Conservation (phyloP, 75 land plant species). For the Pinus taeda region DNA sequence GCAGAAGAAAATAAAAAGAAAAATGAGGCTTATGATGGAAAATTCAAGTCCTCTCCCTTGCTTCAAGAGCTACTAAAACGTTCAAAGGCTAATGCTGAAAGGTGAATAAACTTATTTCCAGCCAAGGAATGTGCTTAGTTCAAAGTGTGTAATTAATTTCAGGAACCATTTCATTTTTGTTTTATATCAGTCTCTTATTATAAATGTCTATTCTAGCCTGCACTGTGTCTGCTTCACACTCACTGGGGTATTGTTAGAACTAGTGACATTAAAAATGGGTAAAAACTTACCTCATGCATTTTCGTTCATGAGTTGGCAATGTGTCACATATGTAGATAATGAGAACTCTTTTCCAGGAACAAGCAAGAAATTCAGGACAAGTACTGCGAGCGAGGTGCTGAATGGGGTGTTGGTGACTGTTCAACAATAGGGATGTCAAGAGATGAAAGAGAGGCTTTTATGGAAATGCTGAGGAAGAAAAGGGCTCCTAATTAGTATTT, state of each 20-base stretch:
- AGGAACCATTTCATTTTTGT: background rate
- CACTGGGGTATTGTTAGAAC: background rate
- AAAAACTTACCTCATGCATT: background rate
- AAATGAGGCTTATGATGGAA: conserved; percentile 71
- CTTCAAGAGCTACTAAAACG: conserved; percentile 76
- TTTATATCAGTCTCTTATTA: background rate
- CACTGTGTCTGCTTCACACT: conserved; percentile 2
- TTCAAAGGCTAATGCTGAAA: conserved; percentile 75
- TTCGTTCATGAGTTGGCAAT: background rate
- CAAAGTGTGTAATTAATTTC: background rate
- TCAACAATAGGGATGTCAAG: conserved; percentile 68
- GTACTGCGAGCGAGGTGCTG: conserved; percentile 96
- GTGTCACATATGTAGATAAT: too few species aligned
- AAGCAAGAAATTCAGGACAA: conserved; percentile 70
- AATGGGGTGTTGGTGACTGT: conserved; percentile 99
- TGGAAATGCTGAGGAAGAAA: conserved; percentile 56
- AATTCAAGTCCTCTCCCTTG: conserved; percentile 71
- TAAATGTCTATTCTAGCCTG: background rate
- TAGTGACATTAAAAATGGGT: background rate
- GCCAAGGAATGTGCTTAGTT: background rate
- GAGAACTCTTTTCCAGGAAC: conserved; percentile 55
- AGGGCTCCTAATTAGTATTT: background rate
- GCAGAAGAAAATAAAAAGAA: conserved; percentile 81
- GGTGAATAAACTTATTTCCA: conserved; percentile 29
- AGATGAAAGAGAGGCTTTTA: conserved; percentile 69